Evolutionary conservation across 139 green algal genomes (phyloP).

Genomic region (Ettlia oleoabundans): DNA sequence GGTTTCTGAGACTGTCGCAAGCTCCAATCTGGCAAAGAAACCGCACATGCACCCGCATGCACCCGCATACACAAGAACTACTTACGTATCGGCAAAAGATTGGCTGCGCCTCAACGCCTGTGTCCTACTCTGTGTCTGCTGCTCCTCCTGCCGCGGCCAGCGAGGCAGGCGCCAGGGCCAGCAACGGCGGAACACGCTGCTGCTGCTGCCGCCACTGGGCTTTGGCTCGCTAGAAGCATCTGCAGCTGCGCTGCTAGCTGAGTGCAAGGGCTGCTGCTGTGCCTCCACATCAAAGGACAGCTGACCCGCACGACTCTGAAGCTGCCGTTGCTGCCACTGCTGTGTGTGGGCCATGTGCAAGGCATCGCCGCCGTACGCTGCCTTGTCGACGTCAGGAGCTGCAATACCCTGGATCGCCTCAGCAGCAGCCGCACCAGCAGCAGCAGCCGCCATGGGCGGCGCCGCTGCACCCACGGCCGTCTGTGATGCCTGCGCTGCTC

Average conservation of each 20-base stretch:
- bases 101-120: neutral
- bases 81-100: conserved; percentile 9
- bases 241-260: neutral
- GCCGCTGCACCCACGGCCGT: neutral
- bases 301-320: neutral
- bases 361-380: too few relatives aligned
- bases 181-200: conserved; percentile 15
- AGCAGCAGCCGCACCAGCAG: too few relatives aligned
- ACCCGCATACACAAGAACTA: neutral
- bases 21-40: too few relatives aligned
- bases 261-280: neutral
- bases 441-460: too few relatives aligned
- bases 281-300: neutral
- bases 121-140: too few relatives aligned
- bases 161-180: conserved; percentile 8
- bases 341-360: too few relatives aligned
- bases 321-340: neutral
- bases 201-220: neutral
- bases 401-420: too few relatives aligned
- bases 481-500: too few relatives aligned
- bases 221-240: neutral
- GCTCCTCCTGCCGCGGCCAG: neutral
- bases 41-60: too few relatives aligned
- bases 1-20: too few relatives aligned
- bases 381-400: too few relatives aligned